phyloP scores from a whole-genome alignment of 768 basidiomycete genomes.

The Sporobolomyces roseus region DNA sequence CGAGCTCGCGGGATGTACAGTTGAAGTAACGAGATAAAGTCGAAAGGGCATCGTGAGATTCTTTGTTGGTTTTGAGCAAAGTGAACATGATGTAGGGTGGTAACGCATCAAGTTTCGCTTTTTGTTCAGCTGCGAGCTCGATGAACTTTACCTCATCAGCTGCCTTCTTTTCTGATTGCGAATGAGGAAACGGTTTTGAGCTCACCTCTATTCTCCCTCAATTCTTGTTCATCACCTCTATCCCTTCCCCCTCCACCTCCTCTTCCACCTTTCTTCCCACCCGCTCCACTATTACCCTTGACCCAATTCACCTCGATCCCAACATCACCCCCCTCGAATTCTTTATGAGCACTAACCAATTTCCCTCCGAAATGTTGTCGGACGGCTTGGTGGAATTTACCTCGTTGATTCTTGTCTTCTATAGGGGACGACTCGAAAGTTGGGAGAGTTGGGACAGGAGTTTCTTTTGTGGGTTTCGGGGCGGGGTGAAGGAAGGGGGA shows the following conservation, averaged over 20 bases:
- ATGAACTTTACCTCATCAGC: too few species aligned
- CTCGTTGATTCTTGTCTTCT: constrained; percentile 70
- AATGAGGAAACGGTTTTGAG: not conserved
- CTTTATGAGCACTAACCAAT: constrained; percentile 70
- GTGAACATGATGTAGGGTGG: constrained; percentile 89
- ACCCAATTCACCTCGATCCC: constrained; percentile 36
- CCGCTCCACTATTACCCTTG: not conserved
- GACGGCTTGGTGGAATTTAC: constrained; percentile 73
- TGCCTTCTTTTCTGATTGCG: too few species aligned
- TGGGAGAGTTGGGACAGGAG: not conserved
- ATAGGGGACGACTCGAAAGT: constrained; percentile 49
- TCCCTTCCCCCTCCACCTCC: not conserved
- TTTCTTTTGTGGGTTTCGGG: not conserved
- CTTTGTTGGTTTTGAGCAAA: constrained; percentile 93
- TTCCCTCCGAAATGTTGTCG: constrained; percentile 77
- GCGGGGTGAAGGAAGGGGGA: constrained; percentile 8
- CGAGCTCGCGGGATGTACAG: constrained; percentile 68
- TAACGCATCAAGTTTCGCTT: constrained; percentile 29
- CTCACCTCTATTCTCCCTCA: constrained; percentile 1
- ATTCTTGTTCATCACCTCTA: not conserved
- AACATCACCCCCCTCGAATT: constrained; percentile 34
- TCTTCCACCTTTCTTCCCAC: not conserved
- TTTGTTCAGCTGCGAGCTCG: not conserved
- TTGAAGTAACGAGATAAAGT: constrained; percentile 75
- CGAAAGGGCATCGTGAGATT: constrained; percentile 87